A percentile compares a stretch with the other conserved stretches of the same genome.
Conservation (phyloP, 192 early-diverging fungal genomes). For the Rhizophagus prolifer region DNA sequence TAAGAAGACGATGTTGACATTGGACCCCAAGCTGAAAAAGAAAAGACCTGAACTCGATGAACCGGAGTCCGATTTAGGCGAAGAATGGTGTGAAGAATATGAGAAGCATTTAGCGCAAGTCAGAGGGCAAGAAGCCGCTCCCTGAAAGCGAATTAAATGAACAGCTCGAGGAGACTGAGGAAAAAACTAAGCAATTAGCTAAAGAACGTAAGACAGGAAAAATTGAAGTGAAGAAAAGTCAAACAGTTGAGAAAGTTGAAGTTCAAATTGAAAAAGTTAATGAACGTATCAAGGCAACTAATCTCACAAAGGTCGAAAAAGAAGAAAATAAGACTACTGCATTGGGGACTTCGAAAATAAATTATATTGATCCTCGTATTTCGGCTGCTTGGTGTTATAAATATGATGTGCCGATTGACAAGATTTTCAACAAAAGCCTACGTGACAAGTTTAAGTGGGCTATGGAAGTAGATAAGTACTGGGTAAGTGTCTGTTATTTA, state of each 20-base stretch:
- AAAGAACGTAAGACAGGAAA: constrained; percentile 49
- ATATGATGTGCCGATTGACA: constrained; percentile 84
- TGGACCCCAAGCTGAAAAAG: constrained; percentile 78
- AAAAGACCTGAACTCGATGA: constrained; percentile 65
- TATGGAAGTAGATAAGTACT: constrained; percentile 64
- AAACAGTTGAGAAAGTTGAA: constrained; percentile 70
- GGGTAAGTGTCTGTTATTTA: constrained; percentile 43
- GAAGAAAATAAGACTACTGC: constrained; percentile 97
- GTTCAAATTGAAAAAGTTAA: constrained; percentile 69
- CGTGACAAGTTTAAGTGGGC: constrained; percentile 98
- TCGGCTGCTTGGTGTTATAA: constrained; percentile 91
- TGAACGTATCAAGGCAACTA: constrained; percentile 71
- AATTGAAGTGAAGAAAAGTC: constrained; percentile 45
- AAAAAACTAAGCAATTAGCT: constrained; percentile 46
- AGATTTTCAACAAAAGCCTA: constrained; percentile 88
- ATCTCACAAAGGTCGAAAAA: constrained; percentile 83
- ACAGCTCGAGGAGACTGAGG: constrained; percentile 52
- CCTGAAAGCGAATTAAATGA: constrained; percentile 52
- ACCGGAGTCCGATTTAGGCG: constrained; percentile 74
- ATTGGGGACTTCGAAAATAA: constrained; percentile 94
- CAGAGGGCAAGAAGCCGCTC: constrained; percentile 54
- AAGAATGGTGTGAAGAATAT: constrained; percentile 73
- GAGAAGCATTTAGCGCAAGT: constrained; percentile 55
- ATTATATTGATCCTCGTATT: constrained; percentile 98
- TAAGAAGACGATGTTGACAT: constrained; percentile 63